These are phyloP conservation scores for Metschnikowia kofuensis DNA, from an alignment of 805 yeast genomes.

Conservation along the genomic window DNA sequence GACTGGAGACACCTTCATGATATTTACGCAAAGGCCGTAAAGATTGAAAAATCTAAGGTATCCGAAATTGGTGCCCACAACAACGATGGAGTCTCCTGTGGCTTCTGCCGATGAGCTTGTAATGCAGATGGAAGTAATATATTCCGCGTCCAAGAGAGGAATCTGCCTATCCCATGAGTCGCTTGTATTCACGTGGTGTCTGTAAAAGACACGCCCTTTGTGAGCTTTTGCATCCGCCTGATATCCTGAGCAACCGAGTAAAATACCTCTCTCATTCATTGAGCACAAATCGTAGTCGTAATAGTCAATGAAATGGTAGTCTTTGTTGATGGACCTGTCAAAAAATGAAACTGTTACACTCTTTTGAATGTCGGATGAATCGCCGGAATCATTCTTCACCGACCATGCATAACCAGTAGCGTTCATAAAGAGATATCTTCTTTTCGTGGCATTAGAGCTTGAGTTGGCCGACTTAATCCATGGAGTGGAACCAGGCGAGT, in stretches of 20 bases:
- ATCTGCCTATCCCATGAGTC: constrained; percentile 72
- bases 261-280: constrained; percentile 61
- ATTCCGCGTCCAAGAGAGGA: constrained; percentile 54
- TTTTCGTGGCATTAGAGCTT: constrained; percentile 19
- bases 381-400: constrained; percentile 40
- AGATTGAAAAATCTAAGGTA: constrained; percentile 67
- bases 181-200: constrained; percentile 63
- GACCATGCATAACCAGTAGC: constrained; percentile 80
- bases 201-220: constrained; percentile 51
- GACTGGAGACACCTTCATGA: constrained; percentile 71
- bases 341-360: constrained; percentile 86
- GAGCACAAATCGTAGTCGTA: constrained; percentile 72
- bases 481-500: constrained; percentile 87
- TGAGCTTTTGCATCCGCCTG: constrained; percentile 7
- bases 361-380: constrained; percentile 34
- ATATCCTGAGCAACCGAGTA: constrained; percentile 48
- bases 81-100: constrained; percentile 44
- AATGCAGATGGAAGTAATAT: constrained; percentile 66
- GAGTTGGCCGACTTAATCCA: constrained; percentile 48
- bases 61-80: constrained; percentile 76
- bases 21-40: constrained; percentile 67
- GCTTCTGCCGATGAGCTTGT: constrained; percentile 25
- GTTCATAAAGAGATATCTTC: constrained; percentile 80
- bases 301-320: constrained; percentile 81
- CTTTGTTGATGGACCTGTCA: constrained; percentile 70